These are phyloP conservation scores for Grosmannia serpens DNA, from an alignment of 2,329 filamentous ascomycete species.

Conservation along the genomic window DNA sequence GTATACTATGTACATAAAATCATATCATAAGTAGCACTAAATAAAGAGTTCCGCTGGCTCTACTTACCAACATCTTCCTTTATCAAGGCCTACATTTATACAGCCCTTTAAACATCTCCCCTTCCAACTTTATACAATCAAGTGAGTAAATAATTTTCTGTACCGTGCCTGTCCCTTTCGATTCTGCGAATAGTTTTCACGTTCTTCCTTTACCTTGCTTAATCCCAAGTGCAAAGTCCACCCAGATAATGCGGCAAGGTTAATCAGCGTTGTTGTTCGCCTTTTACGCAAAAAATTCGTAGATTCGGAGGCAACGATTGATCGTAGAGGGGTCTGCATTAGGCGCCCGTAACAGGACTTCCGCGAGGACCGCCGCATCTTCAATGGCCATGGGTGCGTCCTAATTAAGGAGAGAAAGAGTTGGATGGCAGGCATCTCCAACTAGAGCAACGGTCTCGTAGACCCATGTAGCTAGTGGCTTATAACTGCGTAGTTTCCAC, in stretches of 20 bases:
- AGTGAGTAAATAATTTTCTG: conserved; percentile 54
- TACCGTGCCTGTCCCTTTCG: conserved; percentile 36
- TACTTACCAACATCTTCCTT: background rate
- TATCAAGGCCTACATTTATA: conserved; percentile 18
- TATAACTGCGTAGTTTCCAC: conserved; percentile 50
- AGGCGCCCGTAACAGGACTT: conserved; percentile 31
- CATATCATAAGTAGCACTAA: too few relatives aligned
- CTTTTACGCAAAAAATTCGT: conserved; percentile 44
- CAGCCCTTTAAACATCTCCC: conserved; percentile 38
- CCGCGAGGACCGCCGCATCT: conserved; percentile 49
- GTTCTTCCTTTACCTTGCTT: conserved; percentile 45
- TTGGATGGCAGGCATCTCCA: conserved; percentile 56
- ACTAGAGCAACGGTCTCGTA: conserved; percentile 43
- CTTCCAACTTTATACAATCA: conserved; percentile 45
- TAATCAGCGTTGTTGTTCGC: conserved; percentile 38
- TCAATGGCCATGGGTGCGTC: conserved; percentile 59
- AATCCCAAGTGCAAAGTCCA: conserved; percentile 45
- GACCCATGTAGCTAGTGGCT: conserved; percentile 45
- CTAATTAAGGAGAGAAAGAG: conserved; percentile 54
- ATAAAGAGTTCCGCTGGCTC: too few relatives aligned
- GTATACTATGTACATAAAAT: too few relatives aligned
- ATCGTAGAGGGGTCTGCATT: conserved; percentile 19
- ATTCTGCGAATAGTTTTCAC: conserved; percentile 43
- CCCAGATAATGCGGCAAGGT: conserved; percentile 40
- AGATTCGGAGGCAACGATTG: conserved; percentile 38